Evolutionary conservation across 2,329 filamentous ascomycete species (phyloP), one percentile per base, ranked within the genome.

Genomic region (Talaromyces sp.): DNA sequence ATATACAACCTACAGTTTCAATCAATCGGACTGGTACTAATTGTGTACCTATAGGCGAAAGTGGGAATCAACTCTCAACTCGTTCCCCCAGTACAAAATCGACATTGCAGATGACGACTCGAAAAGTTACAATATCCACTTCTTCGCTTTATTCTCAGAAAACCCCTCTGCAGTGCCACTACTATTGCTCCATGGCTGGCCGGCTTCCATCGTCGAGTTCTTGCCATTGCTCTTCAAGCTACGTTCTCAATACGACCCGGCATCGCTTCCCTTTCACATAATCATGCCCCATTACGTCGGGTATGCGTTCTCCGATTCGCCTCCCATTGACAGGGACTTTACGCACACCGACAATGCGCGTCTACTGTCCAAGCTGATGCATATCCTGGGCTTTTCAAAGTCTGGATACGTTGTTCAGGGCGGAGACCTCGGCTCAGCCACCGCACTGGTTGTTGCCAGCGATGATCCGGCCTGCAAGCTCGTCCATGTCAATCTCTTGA

Each of bases 381-480:
- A 42, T 8, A 16, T 34, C 4, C 16, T 56, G 34, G 54, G 54
- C 33, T 56, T 56, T 56, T 33, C 53, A 23, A 8, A 56, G 54
- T 28, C 54, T 42, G 54, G 34, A 14, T 56, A 56, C 42, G 54
- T 56, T 2, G 54, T 42, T n/a, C 54, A 56, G 30, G 54, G 54
- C 23, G 54, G 54, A 28, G 54, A 56, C 14, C 54, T 56, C 1
- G 54, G 54, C 27, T 56, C 54, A 28, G 54, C 54, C 34, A 56
- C 54, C 34, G 54, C 54, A 6, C 54, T 56, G 36, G 54, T 56
- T 56, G 54, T 56, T 56, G 54, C 54, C 12, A 56, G 54, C 18
- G 16, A 40, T 28, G 54, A 56, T n/a, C 54, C 34, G 7, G 54
- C 54, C 8, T 56, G 54, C 54, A 56, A 56, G 23, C 31, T 56